Evolutionary conservation across 495 filamentous ascomycete species (phyloP), one percentile per base, ranked within the genome.

Genomic region (Penicillium egyptiacum): DNA sequence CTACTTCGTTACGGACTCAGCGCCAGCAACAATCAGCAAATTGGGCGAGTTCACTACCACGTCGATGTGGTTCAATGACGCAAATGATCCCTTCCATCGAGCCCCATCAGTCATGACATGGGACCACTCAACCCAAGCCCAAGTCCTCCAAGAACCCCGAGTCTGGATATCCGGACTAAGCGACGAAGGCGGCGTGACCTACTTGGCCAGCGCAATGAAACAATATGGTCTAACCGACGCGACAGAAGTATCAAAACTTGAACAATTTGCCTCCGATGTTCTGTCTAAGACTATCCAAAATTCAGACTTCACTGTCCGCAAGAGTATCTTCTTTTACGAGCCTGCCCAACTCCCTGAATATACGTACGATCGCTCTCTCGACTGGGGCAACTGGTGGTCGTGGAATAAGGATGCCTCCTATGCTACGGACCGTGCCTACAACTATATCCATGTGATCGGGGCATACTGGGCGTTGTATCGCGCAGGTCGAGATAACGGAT

Each of bases 381-480:
- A 77, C 50, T 81, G 77, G 77, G 56, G 58, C 5, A 69, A 67
- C 22, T 62, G 59, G 52, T 66, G 57, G 57, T 71, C 72, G 0
- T 81, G 79, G 80, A 72, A 77, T 50, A 65, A 70, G 39, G 51
- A 60, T 5, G 60, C 52, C 0, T 71, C 80, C 0, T 77, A 79
- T 56, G 57, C 63, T 7, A 70, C 71, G 8, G 66, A 78, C 41
- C 68, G 81, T 4, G 77, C 78, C 3, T 83, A 83, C 50, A 69
- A 81, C 55, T 83, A 83, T 59, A 73, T 82, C 16, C 78, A 82
- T 58, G 74, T 81, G 0, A 68, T 72, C 12, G 77, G 73, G 3
- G 60, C 72, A 10, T 81, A 81, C 39, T 83, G 79, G 79, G 67
- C 78, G 0, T 57, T 83, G 37, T 83, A 83, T 50, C 70, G 77